Conservation (phyloP, 2,329 filamentous ascomycete species). For the Fusarium sp. region DNA sequence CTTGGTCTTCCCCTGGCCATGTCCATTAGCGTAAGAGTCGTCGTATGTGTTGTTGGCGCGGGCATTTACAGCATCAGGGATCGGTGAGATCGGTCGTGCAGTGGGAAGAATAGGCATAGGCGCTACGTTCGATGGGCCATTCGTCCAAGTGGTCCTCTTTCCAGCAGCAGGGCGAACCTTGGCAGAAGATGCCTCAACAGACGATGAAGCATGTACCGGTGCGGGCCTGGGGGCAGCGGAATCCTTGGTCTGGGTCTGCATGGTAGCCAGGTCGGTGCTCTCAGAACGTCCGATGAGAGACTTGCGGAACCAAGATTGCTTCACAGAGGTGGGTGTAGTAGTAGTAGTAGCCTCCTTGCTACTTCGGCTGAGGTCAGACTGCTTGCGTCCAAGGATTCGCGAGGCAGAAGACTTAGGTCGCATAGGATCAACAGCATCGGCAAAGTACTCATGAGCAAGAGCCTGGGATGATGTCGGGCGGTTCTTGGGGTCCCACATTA, state of each 20-base stretch:
- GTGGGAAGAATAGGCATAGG: constrained; percentile 97
- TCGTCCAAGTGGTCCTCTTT: constrained; percentile 95
- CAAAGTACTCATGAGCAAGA: constrained; percentile 94
- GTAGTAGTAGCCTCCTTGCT: constrained; percentile 66
- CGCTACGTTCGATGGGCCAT: constrained; percentile 79
- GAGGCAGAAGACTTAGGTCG: constrained; percentile 91
- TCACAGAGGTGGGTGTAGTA: constrained; percentile 73
- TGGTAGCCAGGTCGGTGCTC: constrained; percentile 67
- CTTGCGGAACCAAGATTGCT: constrained; percentile 96
- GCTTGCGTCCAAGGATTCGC: constrained; percentile 85
- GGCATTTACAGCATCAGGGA: constrained; percentile 92
- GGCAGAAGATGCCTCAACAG: constrained; percentile 46
- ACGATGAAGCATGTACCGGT: constrained; percentile 54
- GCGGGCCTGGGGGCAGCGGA: constrained; percentile 54
- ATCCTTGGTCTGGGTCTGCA: constrained; percentile 59
- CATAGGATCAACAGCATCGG: constrained; percentile 89
- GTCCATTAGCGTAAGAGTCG: constrained; percentile 52
- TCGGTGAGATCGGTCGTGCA: constrained; percentile 92
- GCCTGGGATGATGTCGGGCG: constrained; percentile 93
- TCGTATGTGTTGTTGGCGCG: constrained; percentile 77
- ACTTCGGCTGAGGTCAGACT: constrained; percentile 79
- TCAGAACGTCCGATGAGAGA: constrained; percentile 87
- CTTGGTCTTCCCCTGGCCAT: constrained; percentile 75
- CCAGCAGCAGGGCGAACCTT: constrained; percentile 59
- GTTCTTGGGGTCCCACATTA: constrained; percentile 97